These are phyloP conservation scores for Tolypocladium guangdongense DNA, from an alignment of 2,329 filamentous ascomycete species.

Conservation along the genomic window DNA sequence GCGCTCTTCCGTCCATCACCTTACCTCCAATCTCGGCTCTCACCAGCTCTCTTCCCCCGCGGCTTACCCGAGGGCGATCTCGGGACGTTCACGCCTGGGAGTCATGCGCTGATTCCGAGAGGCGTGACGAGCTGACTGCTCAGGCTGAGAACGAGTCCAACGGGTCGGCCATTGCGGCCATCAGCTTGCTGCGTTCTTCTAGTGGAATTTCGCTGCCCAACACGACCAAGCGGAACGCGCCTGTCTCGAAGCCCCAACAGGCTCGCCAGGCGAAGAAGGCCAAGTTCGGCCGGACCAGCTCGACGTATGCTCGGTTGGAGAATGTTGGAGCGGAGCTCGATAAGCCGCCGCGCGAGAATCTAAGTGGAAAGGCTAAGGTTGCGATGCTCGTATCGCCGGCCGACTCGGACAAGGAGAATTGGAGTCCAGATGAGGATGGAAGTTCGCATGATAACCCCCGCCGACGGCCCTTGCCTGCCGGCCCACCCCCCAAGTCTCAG, in stretches of 20 bases:
- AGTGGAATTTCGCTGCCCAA: constrained; percentile 44
- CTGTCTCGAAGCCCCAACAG: constrained; percentile 18
- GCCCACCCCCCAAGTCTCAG: constrained; percentile 11
- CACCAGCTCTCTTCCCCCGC: constrained; percentile 41
- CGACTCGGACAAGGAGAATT: constrained; percentile 96
- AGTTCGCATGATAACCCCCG: constrained; percentile 19
- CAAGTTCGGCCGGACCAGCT: constrained; percentile 49
- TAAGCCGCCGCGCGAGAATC: constrained; percentile 12
- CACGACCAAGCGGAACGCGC: constrained; percentile 54
- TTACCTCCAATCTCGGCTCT: constrained; percentile 45
- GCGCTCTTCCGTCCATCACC: constrained; percentile 49
- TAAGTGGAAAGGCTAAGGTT: constrained; percentile 24
- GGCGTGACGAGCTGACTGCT: constrained; percentile 66
- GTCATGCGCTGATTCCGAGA: constrained; percentile 74
- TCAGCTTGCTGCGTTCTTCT: constrained; percentile 67
- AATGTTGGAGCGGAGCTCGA: constrained; percentile 17
- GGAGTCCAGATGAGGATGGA: constrained; percentile 46
- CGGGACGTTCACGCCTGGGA: constrained; percentile 86
- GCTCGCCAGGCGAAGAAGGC: constrained; percentile 44
- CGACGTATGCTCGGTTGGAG: constrained; percentile 53
- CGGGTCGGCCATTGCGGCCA: constrained; percentile 70
- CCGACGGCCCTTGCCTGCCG: constrained; percentile 26
- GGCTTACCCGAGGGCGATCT: constrained; percentile 59
- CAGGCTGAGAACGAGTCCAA: constrained; percentile 71
- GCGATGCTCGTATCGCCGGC: constrained; percentile 26